Evolutionary conservation across 371 early-diverging fungal genomes (phyloP), one percentile per base, ranked within the genome.

Genomic region (Zychaea mexicana): DNA sequence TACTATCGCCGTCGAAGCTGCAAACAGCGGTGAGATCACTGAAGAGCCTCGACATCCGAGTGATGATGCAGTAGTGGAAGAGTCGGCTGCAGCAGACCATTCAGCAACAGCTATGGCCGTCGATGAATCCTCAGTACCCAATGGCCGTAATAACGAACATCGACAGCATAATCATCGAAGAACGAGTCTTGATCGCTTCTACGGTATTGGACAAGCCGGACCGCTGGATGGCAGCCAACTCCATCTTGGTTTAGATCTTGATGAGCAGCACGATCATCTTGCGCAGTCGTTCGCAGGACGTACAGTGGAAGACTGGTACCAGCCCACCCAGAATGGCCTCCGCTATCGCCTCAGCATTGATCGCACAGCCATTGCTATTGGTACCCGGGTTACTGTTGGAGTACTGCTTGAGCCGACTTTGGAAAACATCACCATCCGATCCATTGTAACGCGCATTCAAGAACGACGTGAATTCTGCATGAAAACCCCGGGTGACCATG

Each of bases 341-440:
- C 72, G 77, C 2, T 79, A 74, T 55, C 68, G 70, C 13, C 33
- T 76, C 21, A 45, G 67, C n/a, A 60, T 79, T 22, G 79, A 76
- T 55, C 72, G 77, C 36, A 76, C 79, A 17, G 79, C 77, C 27
- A 74, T 79, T 62, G 79, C 71, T 3, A 36, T 79, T 24, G 79
- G 79, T 3, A 79, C 79, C 17, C 70, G 77, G 46, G 38, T 79
- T 24, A 77, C 74, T 3, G 30, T 79, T 13, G 70, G 70, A 52
- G 52, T 79, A 19, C 60, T 72, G 61, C 53, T 79, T 17, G 71
- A 76, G 28, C 79, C 79, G 5, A 69, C 69, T 7, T 13, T 55
- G 26, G 4, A 32, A 21, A 57, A 61, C 3, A 66, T 64, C 1
- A 54, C 61, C 31, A 61, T 79, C 21, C 59, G 57, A 26, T 76